Base-by-base conservation (phyloP, 371 early-diverging fungal species). In the Thermomucor indicae-seudaticae region DNA sequence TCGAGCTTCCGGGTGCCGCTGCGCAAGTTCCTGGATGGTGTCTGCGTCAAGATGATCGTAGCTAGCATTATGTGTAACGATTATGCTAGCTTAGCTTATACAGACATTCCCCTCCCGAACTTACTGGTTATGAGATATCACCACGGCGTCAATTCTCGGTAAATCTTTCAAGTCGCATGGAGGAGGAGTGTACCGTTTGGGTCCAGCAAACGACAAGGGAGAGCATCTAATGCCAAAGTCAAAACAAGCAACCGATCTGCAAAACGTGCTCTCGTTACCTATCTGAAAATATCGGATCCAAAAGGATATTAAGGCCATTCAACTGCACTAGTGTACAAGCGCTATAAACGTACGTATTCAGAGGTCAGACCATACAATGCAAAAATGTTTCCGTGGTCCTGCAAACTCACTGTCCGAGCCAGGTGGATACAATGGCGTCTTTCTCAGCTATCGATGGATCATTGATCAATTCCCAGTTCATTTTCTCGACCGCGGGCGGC, bases 11-110 rank as follows among this genome's bases (percentile, higher is more conserved):
- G 78, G 62, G 19, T 72, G 49, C 12, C 50, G 28, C 41, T 72
- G 60, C n/a, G 70, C 58, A 28, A 89, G 53, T 32, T 62, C 51
- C 37, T 65, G 49, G 30, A 88, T 65, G 6, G 85, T 81, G 14
- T 67, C 43, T 44, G 73, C 38, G 60, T 90, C 91, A 58, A 91
- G 50, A 47, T 91, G 91, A 57, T 91, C 91, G 51, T 88, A 89
- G 45, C 70, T 68, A 39, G n/a, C 8, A 51, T 5, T 6, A 3
- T 16, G 12, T 3, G 6, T 16, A 50, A 3, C n/a, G n/a, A n/a
- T n/a, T n/a, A 20, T 19, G 32, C 22, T n/a, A 19, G 12, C 22
- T n/a, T 20, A 1, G 25, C 3, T 24, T 3, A 34, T 31, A 0
- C 22, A 10, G 4, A n/a, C 4, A 32, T 32, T 16, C 8, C 8